Conservation (phyloP, 345 rosid genomes). For the Theobroma cacao region DNA sequence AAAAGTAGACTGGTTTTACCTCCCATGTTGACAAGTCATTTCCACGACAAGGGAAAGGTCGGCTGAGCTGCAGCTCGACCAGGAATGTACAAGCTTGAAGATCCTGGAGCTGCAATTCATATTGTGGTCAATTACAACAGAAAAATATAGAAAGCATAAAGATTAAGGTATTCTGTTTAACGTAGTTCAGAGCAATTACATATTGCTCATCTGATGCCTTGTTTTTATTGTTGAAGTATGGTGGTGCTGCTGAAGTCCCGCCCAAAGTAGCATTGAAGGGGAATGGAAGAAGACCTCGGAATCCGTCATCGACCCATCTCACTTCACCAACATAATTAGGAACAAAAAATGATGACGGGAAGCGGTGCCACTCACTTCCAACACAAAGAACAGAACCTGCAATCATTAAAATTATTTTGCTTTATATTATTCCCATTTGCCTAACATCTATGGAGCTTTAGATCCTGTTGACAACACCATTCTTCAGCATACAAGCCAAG, state of each 20-base stretch:
- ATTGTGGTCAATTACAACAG: background rate
- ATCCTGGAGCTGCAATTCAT: constrained; percentile 56
- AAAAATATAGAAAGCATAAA: background rate
- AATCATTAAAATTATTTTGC: background rate
- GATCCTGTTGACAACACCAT: background rate
- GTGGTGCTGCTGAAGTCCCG: constrained; percentile 89
- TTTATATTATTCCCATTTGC: background rate
- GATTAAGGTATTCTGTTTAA: background rate
- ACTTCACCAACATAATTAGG: constrained; percentile 70
- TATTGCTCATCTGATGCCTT: constrained; percentile 81
- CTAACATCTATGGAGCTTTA: background rate
- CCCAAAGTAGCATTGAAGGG: constrained; percentile 84
- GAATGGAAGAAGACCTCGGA: constrained; percentile 89
- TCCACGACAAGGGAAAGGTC: constrained; percentile 71
- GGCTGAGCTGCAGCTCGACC: constrained; percentile 81
- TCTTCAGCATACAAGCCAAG: background rate
- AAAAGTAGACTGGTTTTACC: constrained; percentile 40
- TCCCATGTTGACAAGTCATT: constrained; percentile 88
- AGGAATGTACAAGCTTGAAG: constrained; percentile 72
- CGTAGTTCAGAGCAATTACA: constrained; percentile 34
- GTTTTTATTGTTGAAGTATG: constrained; percentile 88
- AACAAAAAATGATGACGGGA: constrained; percentile 87
- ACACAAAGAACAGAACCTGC: constrained; percentile 89
- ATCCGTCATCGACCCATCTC: constrained; percentile 94
- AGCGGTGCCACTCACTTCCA: constrained; percentile 99